phyloP scores from a whole-genome alignment of 768 basidiomycete species.

The Lactarius tabidus region DNA sequence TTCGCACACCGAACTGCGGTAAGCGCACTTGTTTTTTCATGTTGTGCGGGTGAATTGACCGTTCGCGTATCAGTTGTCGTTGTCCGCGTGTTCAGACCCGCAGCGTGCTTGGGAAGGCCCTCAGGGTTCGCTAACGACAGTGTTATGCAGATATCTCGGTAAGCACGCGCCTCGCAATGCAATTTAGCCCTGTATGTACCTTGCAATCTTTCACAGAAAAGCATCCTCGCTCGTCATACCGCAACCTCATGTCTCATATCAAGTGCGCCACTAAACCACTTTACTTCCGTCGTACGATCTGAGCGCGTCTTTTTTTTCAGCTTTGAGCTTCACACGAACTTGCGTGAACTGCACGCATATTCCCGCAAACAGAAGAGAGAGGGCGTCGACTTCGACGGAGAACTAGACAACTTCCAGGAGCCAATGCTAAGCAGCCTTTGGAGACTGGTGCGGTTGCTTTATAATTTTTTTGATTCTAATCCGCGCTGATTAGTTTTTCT shows the following conservation, averaged over 20 bases:
- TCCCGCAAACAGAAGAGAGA: conserved; percentile 8
- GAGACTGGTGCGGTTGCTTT: conserved; percentile 9
- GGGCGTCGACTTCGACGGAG: conserved; percentile 13
- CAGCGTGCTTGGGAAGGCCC: conserved; percentile 25
- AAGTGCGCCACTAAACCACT: neutral
- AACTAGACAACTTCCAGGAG: conserved; percentile 18
- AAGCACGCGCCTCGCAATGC: neutral
- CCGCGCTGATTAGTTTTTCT: neutral
- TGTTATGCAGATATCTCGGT: conserved; percentile 1
- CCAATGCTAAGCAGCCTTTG: conserved; percentile 20
- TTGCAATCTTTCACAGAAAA: neutral
- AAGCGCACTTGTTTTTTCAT: neutral
- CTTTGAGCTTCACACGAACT: conserved; percentile 11
- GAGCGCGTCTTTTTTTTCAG: neutral
- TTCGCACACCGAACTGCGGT: neutral
- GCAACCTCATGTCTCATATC: neutral
- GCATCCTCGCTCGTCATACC: neutral
- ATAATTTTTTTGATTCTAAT: neutral
- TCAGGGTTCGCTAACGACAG: conserved; percentile 23
- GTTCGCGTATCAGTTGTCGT: conserved; percentile 4
- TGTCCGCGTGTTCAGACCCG: conserved; percentile 24
- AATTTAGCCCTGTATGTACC: neutral
- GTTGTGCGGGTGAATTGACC: neutral
- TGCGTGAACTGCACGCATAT: conserved; percentile 7
- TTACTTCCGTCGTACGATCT: neutral